A percentile compares a stretch with the other conserved stretches of the same genome.
These are phyloP conservation scores for Termitomyces sp. DNA, from an alignment of 768 basidiomycete species.

Conservation along the genomic window DNA sequence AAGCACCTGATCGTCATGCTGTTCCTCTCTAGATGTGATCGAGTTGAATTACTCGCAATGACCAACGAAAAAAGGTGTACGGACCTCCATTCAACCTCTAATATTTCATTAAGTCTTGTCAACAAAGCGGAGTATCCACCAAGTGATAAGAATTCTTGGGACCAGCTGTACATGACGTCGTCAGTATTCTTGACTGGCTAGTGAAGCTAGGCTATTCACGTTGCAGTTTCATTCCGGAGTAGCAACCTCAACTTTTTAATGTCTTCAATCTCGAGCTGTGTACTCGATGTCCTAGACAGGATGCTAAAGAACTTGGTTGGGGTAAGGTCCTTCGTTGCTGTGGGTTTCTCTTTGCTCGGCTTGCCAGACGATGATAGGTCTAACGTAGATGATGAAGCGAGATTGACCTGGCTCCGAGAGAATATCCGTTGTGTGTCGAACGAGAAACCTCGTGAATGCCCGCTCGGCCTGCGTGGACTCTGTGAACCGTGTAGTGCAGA, in stretches of 20 bases:
- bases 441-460: conserved; percentile 59
- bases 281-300: conserved; percentile 64
- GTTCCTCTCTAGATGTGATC: conserved; percentile 73
- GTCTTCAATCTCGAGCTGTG: conserved; percentile 76
- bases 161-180: conserved; percentile 58
- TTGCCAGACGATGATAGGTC: conserved; percentile 39
- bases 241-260: conserved; percentile 86
- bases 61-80: conserved; percentile 17
- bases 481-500: conserved; percentile 32
- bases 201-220: conserved; percentile 37
- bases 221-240: conserved; percentile 88
- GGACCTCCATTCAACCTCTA: conserved; percentile 96
- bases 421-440: conserved; percentile 51
- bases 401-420: conserved; percentile 50
- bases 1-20: conserved; percentile 93
- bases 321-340: conserved; percentile 47
- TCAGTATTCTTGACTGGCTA: background rate
- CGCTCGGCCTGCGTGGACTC: conserved; percentile 37
- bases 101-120: conserved; percentile 82
- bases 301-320: conserved; percentile 67
- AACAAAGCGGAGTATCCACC: conserved; percentile 87
- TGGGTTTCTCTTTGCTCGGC: conserved; percentile 48
- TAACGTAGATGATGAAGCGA: conserved; percentile 39
- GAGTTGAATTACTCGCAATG: background rate
- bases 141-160: conserved; percentile 75